Conservation (phyloP, 805 yeast species). For the Ogataea paraovalis region DNA sequence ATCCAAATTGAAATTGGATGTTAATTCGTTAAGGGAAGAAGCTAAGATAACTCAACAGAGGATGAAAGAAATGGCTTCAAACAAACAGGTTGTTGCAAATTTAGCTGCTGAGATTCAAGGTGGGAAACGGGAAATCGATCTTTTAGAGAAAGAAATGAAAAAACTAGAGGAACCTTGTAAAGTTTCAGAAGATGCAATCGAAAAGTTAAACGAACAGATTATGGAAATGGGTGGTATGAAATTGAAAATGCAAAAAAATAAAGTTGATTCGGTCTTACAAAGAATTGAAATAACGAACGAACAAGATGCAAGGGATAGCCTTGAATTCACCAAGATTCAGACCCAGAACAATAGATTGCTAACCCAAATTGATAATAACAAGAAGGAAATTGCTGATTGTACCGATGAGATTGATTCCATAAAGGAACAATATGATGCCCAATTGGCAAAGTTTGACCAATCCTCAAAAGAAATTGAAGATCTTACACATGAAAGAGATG, state of each 20-base stretch:
- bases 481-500: constrained; percentile 32
- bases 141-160: constrained; percentile 25
- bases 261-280: constrained; percentile 71
- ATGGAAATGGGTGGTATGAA: constrained; percentile 91
- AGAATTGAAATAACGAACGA: constrained; percentile 57
- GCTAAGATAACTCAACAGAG: constrained; percentile 42
- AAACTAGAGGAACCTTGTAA: constrained; percentile 50
- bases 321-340: constrained; percentile 55
- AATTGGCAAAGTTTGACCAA: constrained; percentile 23
- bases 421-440: constrained; percentile 27
- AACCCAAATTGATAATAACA: constrained; percentile 43
- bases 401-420: constrained; percentile 34
- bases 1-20: constrained; percentile 58
- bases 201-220: constrained; percentile 64
- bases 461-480: constrained; percentile 34
- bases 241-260: constrained; percentile 72
- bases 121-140: constrained; percentile 32
- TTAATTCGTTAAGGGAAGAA: constrained; percentile 55
- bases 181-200: constrained; percentile 53
- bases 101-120: constrained; percentile 13
- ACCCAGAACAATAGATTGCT: constrained; percentile 57
- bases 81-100: constrained; percentile 14
- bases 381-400: constrained; percentile 40
- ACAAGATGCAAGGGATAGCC: constrained; percentile 53
- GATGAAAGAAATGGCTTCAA: constrained; percentile 34